Evolutionary conservation across 495 filamentous ascomycete species (phyloP), one percentile per base, ranked within the genome.

Genomic region (Zalerion maritima): DNA sequence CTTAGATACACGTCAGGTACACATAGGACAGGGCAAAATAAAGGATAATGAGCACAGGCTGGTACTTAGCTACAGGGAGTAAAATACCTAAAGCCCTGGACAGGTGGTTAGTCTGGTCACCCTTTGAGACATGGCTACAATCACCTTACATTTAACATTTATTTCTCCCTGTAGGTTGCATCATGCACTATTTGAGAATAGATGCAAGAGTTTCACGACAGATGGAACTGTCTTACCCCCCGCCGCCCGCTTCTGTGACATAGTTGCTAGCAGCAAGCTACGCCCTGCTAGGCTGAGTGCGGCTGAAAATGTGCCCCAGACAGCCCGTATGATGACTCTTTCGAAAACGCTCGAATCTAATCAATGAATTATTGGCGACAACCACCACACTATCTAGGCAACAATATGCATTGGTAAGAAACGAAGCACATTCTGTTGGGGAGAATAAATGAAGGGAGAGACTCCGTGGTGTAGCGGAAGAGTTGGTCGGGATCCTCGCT

Each of bases 341-440:
- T 34, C 31, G n/a, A 14, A 34, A 34, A 9, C 31, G 23, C 31
- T 29, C 23, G 23, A 29, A 30, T 34, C 17, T n/a, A 14, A 9
- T 21, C 14, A 31, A 31, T 31, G 20, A 29, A 29, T 34, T 26
- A 31, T 29, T 31, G 34, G 27, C 32, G 26, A 17, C 14, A 13
- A 29, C 25, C 16, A 19, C 14, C 25, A 5, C 26, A 30, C 17
- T 19, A 28, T 36, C 34, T 36, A 32, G 27, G 34, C 34, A 31
- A 31, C 26, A 36, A 36, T 36, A 36, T 36, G 34, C 34, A 36
- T 32, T 32, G 34, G 31, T 31, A 36, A 36, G 34, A 31, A 36
- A 32, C 27, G 20, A 36, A 36, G 34, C 34, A 22, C 28, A 20
- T 35, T 36, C 34, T 36, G 31, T 31, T 31, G 24, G 20, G 28